Percentiles rank a stretch among this genome's conserved stretches.
Conservation (phyloP, 768 basidiomycete species). For the Hysterangium stoloniferum region DNA sequence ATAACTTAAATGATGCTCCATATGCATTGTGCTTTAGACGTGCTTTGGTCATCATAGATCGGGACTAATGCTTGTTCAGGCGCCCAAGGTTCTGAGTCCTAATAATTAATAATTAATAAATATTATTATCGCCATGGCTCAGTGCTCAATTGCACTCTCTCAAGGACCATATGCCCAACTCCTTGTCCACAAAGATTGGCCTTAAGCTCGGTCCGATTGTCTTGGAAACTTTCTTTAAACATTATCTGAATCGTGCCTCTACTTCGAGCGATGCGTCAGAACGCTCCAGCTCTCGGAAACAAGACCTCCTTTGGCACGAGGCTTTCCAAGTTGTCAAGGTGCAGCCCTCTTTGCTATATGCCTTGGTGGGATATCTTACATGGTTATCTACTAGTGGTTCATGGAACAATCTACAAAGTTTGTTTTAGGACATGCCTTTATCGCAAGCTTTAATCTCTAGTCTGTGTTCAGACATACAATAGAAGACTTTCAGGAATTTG, state of each 20-base stretch:
- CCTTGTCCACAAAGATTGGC: conserved; percentile 55
- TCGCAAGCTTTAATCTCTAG: background rate
- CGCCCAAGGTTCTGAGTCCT: too few relatives aligned
- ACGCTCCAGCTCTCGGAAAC: conserved; percentile 37
- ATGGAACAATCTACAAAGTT: conserved; percentile 63
- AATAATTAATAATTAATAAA: too few relatives aligned
- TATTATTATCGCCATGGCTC: too few relatives aligned
- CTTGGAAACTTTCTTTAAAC: conserved; percentile 73
- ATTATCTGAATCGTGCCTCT: conserved; percentile 69
- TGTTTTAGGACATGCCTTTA: background rate
- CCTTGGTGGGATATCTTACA: background rate
- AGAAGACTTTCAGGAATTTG: conserved; percentile 64
- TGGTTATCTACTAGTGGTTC: conserved; percentile 47
- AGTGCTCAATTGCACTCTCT: too few relatives aligned
- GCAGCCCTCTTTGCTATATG: conserved; percentile 14
- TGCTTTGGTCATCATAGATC: too few relatives aligned
- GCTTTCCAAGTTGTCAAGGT: conserved; percentile 73
- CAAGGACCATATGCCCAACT: conserved; percentile 32
- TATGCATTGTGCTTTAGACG: too few relatives aligned
- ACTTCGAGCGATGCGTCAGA: conserved; percentile 29
- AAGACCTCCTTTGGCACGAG: conserved; percentile 77
- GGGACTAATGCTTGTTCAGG: too few relatives aligned
- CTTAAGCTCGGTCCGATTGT: conserved; percentile 64
- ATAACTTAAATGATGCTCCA: too few relatives aligned
- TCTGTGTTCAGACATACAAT: conserved; percentile 74